Conservation (phyloP, 148 eudicot species). For the Persicaria maculosa region DNA sequence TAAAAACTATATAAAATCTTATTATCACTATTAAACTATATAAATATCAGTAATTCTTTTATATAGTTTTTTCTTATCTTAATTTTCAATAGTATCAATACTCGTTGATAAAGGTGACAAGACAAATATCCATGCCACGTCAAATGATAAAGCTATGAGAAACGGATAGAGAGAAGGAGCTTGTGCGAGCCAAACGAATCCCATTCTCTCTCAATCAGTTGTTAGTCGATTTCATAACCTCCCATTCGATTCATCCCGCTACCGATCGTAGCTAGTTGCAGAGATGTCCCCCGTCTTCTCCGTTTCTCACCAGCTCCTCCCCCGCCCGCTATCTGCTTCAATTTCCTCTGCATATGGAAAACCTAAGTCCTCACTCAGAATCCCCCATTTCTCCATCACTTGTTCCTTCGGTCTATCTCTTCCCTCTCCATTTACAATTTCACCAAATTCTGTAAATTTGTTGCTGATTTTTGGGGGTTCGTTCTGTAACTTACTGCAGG, state of each 20-base stretch:
- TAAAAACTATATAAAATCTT: too few species aligned
- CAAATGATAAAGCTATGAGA: constrained; percentile 23
- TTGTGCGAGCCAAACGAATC: constrained; percentile 20
- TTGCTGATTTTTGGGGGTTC: neutral
- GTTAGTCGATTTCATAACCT: too few species aligned
- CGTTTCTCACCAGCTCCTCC: constrained; percentile 23
- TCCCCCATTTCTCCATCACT: constrained; percentile 18
- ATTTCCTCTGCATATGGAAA: constrained; percentile 10
- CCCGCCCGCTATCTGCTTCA: constrained; percentile 13
- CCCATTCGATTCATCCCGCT: too few species aligned
- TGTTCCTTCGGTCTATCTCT: constrained; percentile 24
- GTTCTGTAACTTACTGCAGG: neutral
- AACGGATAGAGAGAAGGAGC: constrained; percentile 12
- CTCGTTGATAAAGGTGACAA: neutral
- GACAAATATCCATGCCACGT: constrained; percentile 18
- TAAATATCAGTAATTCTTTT: too few species aligned
- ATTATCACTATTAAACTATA: too few species aligned
- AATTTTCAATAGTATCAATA: too few species aligned
- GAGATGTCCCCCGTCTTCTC: constrained; percentile 26
- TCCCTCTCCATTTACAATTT: neutral
- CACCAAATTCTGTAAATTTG: neutral
- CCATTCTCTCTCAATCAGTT: too few species aligned
- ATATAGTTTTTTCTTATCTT: too few species aligned
- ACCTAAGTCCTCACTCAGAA: constrained; percentile 9
- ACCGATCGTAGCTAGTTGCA: neutral